phyloP scores from a whole-genome alignment of 176 grass and related monocot species.

The Pontederia paniculata region DNA sequence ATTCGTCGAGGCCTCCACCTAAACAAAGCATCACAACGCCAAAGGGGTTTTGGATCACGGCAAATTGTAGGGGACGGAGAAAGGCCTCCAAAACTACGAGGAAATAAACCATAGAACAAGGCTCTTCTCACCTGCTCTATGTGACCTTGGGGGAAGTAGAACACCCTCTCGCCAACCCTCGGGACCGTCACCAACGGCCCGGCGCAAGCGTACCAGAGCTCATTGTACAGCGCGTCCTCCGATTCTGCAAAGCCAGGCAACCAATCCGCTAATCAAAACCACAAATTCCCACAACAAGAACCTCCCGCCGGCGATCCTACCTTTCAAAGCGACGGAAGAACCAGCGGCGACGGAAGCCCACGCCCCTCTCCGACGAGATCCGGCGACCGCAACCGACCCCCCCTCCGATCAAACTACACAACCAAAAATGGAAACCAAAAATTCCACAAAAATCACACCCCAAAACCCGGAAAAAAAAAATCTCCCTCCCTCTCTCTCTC shows the following conservation, averaged over 20 bases:
- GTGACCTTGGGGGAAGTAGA: constrained; percentile 95
- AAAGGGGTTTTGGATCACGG: background rate
- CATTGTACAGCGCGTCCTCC: constrained; percentile 51
- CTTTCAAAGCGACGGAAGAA: constrained; percentile 4
- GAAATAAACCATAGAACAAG: background rate
- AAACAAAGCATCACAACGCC: constrained; percentile 14
- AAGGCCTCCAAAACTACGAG: background rate
- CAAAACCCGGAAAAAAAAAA: background rate
- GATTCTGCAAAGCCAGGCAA: constrained; percentile 10
- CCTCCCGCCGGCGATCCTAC: constrained; percentile 7
- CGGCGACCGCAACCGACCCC: background rate
- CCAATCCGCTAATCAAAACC: constrained; percentile 3
- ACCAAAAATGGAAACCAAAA: constrained; percentile 1
- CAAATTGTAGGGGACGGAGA: background rate
- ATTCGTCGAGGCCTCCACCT: constrained; percentile 93
- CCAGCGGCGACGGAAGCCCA: background rate
- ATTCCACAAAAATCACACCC: background rate
- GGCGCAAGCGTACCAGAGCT: constrained; percentile 85
- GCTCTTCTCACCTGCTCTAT: constrained; percentile 63
- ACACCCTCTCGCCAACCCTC: constrained; percentile 50
- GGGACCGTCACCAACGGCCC: constrained; percentile 89
- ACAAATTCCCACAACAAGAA: background rate
- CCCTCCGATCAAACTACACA: background rate
- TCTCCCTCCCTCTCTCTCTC: background rate
- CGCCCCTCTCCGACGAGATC: background rate